These are phyloP conservation scores for Alternaria sp. DNA, from an alignment of 2,329 filamentous ascomycete genomes.

Conservation along the genomic window DNA sequence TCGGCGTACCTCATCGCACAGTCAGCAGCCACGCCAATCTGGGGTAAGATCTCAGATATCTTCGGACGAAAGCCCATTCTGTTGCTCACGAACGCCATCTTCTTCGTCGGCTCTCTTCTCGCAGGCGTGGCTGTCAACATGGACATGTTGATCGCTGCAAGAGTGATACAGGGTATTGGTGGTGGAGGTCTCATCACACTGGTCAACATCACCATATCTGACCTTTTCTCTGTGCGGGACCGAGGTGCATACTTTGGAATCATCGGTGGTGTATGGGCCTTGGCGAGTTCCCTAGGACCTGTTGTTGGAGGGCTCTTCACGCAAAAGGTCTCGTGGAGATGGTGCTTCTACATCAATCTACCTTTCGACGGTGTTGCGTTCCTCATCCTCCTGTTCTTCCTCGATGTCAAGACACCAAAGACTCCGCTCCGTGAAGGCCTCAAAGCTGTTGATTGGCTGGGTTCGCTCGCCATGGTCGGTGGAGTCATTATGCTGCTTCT, in stretches of 20 bases:
- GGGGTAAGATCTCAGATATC: constrained; percentile 71
- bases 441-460: constrained; percentile 70
- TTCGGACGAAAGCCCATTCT: constrained; percentile 70
- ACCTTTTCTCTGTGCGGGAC: constrained; percentile 66
- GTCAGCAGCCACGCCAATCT: constrained; percentile 61
- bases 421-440: constrained; percentile 68
- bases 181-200: constrained; percentile 69
- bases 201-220: constrained; percentile 68
- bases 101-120: constrained; percentile 68
- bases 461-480: constrained; percentile 71
- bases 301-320: constrained; percentile 72
- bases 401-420: constrained; percentile 70
- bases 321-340: constrained; percentile 68
- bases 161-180: constrained; percentile 68
- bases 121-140: constrained; percentile 64
- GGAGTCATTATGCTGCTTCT: constrained; percentile 86
- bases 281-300: constrained; percentile 70
- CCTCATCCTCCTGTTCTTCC: constrained; percentile 62
- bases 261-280: constrained; percentile 70
- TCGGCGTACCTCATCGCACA: constrained; percentile 58
- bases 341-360: constrained; percentile 65
- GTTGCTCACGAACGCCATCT: constrained; percentile 65
- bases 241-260: constrained; percentile 69
- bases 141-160: constrained; percentile 66
- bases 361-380: constrained; percentile 67